Conservation (phyloP, 352 stramenopile genomes). For the Globisporangium paroecandrum region DNA sequence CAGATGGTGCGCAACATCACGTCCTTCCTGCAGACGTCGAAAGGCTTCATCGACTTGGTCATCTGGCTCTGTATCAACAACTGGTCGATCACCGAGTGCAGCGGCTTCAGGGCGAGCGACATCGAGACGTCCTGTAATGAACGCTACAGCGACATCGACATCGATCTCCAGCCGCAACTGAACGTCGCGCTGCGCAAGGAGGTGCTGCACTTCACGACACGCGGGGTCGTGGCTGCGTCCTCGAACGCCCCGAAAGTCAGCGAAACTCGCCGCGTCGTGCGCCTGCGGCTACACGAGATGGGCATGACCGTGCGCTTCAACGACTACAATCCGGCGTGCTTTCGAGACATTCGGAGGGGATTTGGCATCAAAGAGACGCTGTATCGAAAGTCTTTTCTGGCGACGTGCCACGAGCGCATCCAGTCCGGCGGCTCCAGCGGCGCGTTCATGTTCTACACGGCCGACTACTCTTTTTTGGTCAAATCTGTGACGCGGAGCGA, state of each 20-base stretch:
- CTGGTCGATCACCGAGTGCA: constrained; percentile 27
- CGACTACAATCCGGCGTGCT: constrained; percentile 67
- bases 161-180: constrained; percentile 80
- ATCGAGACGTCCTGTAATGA: constrained; percentile 31
- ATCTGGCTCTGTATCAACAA: constrained; percentile 84
- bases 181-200: constrained; percentile 86
- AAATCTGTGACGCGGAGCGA: constrained; percentile 85
- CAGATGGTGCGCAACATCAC: constrained; percentile 50
- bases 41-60: constrained; percentile 80
- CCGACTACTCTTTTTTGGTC: constrained; percentile 84
- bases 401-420: constrained; percentile 81
- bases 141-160: constrained; percentile 68
- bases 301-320: constrained; percentile 80
- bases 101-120: not conserved
- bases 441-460: constrained; percentile 91
- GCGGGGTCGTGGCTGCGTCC: constrained; percentile 76
- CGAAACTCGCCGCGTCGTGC: constrained; percentile 49
- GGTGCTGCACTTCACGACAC: constrained; percentile 86
- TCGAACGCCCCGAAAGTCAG: constrained; percentile 56
- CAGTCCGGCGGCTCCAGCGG: constrained; percentile 84
- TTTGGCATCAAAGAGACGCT: constrained; percentile 73
- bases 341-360: constrained; percentile 74
- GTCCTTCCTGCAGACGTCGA: constrained; percentile 69
- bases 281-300: constrained; percentile 74
- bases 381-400: constrained; percentile 73